Evolutionary conservation across 1,139 yeast genomes (phyloP), one percentile per base, ranked within the genome.

Genomic region (Zygosaccharomyces sapae): DNA sequence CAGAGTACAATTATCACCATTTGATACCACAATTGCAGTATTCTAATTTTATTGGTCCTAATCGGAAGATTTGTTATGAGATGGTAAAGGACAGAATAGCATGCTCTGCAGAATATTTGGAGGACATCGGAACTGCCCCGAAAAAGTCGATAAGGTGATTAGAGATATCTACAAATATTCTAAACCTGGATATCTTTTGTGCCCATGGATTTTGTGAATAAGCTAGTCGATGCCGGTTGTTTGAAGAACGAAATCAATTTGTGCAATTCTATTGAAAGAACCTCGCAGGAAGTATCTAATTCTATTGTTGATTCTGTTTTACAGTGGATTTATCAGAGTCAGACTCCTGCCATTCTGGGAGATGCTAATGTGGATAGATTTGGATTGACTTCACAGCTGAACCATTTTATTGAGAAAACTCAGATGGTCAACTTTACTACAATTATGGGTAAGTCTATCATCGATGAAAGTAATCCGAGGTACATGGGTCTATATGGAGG

Each of bases 101-200:
- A 12, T 81, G 86, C 49, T 74, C 77, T 34, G 73, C 74, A 30
- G 89, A 81, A 62, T 70, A 78, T 36, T 68, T 86, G 51, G 71
- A 70, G 41, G 70, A 73, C 50, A 73, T 80, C 27, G 66, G 70
- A 2, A 64, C 68, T 8, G 83, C 80, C 71, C 79, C 20, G 70
- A 70, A 25, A 75, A 78, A 59, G 74, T 88, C 47, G 96, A 88
- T 63, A 70, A 70, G 24, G 86, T 86, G 4, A 76, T 88, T 52
- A 61, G 63, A 38, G 71, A 75, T 29, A 79, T 86, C 30, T 69
- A 78, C 55, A 70, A 67, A 38, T 73, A 75, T 47, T 80, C 83
- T 25, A 77, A 83, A 61, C 96, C 96, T 1, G 96, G 95, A 6
- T 87, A 84, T 61, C 68, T 88, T 49, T 86, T 79, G 65, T 88